A percentile compares a stretch with the other conserved stretches of the same genome.
Conservation (phyloP, 1,284 basidiomycete genomes). For the Trichosporon ovoides region DNA sequence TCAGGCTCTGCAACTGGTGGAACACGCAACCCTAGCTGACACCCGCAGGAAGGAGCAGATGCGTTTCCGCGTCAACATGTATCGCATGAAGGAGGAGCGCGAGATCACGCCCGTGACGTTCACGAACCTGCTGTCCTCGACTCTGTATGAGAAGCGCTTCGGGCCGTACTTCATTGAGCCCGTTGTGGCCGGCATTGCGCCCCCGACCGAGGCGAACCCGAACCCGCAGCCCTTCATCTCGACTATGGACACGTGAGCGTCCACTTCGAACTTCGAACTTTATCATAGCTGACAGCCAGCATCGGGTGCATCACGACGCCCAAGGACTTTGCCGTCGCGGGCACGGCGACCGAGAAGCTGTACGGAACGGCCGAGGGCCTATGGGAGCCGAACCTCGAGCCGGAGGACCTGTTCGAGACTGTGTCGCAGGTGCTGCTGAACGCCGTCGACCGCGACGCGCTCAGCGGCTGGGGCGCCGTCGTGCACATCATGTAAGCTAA, state of each 20-base stretch:
- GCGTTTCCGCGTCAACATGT: slow-evolving; percentile 96
- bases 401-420: slow-evolving; percentile 97
- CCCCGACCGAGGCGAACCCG: slow-evolving; percentile 57
- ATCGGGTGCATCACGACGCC: slow-evolving; percentile 70
- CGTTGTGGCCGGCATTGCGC: slow-evolving; percentile 84
- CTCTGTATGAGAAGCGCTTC: slow-evolving; percentile 95
- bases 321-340: slow-evolving; percentile 90
- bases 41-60: slow-evolving; percentile 71
- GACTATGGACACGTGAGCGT: slow-evolving; percentile 75
- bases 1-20: too few relatives aligned
- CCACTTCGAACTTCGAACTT: too few relatives aligned
- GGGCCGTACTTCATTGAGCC: slow-evolving; percentile 97
- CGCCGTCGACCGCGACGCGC: slow-evolving; percentile 92
- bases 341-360: slow-evolving; percentile 87
- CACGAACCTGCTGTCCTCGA: slow-evolving; percentile 90
- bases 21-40: not conserved
- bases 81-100: slow-evolving; percentile 98
- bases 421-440: slow-evolving; percentile 95
- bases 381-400: slow-evolving; percentile 90
- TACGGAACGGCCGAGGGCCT: slow-evolving; percentile 97
- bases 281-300: slow-evolving; percentile 22
- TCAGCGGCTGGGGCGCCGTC: slow-evolving; percentile 92
- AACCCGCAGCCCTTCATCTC: slow-evolving; percentile 89
- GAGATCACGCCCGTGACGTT: slow-evolving; percentile 96
- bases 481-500: slow-evolving; percentile 86